Conservation (phyloP, 2,329 filamentous ascomycete genomes). For the Curvularia eragrostidis region DNA sequence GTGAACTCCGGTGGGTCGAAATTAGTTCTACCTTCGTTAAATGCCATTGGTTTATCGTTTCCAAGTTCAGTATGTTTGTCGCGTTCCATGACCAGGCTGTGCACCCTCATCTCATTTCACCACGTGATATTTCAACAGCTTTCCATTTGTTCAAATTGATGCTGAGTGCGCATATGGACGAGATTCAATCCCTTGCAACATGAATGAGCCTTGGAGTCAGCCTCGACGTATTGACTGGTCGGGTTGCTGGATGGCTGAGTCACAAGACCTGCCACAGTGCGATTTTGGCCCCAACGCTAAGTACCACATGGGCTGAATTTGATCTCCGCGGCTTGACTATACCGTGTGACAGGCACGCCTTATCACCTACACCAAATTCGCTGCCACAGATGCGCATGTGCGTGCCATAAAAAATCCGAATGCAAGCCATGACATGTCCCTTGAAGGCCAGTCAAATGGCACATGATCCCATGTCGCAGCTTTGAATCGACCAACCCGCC, state of each 20-base stretch:
- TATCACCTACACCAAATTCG: not conserved
- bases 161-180: too few relatives aligned
- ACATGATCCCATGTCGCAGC: not conserved
- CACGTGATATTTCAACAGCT: not conserved
- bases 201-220: not conserved
- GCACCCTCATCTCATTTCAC: not conserved
- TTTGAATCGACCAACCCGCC: not conserved
- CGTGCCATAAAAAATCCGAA: not conserved
- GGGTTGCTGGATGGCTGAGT: not conserved
- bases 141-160: too few relatives aligned
- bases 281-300: not conserved
- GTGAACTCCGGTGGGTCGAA: too few relatives aligned
- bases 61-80: too few relatives aligned
- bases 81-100: too few relatives aligned
- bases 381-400: not conserved
- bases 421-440: not conserved
- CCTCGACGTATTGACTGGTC: not conserved
- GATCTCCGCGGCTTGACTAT: not conserved
- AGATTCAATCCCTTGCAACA: not conserved
- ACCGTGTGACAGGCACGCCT: not conserved
- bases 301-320: not conserved
- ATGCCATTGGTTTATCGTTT: too few relatives aligned
- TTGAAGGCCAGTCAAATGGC: not conserved
- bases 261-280: not conserved
- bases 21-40: too few relatives aligned